Base-by-base conservation (phyloP, 2,329 filamentous ascomycete genomes). In the Tolypocladium sp. region DNA sequence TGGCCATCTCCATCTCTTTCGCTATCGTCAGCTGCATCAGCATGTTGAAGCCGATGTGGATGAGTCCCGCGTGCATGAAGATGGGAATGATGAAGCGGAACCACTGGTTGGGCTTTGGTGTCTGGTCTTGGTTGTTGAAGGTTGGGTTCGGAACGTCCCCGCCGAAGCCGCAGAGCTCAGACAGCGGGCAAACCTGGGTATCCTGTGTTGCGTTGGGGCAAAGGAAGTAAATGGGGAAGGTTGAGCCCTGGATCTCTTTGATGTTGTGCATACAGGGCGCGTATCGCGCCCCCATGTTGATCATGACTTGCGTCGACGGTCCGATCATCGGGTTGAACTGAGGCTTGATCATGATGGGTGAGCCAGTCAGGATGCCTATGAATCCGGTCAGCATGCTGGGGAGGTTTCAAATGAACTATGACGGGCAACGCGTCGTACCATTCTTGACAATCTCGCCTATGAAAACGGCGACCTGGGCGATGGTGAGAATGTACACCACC, bases 271-370 rank as follows among this genome's bases (percentile, higher is more conserved):
- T 99, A 74, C 94, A 99, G 8, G 92, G 91, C 3, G 89, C 85
- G 70, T 90, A 99, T 62, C 94, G 87, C 46, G 92, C 91, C 60
- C 94, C 94, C 91, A 99, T 96, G 73, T 96, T 96, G 77, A 97
- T 96, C 67, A 96, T 84, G 30, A 97, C 85, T 66, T 91, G 91
- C 1, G 87, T 84, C 6, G 92, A 96, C 1, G 94, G 94, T 0
- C 94, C 94, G 69, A 99, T 96, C 91, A 99, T 96, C 60, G 90
- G 89, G 75, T 97, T 99, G 77, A 99, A 96, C 20, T 81, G 82
- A 1, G 94, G 94, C 59, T 93, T 84, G 57, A 86, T 92, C 76
- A 86, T 83, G 69, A 91, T 91, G 25, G 88, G 83, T 30, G 88
- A 88, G 58, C 89, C 89, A 1, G 93, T 97, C 37, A 92, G 76